Conservation (phyloP, 2,329 filamentous ascomycete genomes). For the Aureobasidium subglaciale region DNA sequence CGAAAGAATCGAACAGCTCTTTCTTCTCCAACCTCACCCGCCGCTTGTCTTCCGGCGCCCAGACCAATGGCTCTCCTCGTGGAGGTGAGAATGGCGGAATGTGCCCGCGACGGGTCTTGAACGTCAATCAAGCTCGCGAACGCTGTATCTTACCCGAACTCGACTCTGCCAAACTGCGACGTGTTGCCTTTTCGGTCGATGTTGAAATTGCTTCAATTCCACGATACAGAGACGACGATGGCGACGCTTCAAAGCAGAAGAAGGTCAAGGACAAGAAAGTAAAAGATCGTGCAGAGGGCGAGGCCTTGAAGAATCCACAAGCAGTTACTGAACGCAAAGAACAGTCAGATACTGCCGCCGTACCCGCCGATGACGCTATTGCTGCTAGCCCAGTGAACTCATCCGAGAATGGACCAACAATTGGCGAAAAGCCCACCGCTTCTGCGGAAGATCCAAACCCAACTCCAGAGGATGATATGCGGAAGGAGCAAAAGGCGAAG, state of each 20-base stretch:
- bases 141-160: slow-evolving; percentile 74
- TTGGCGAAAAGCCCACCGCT: background rate
- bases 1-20: slow-evolving; percentile 57
- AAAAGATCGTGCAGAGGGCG: slow-evolving; percentile 65
- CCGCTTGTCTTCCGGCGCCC: slow-evolving; percentile 60
- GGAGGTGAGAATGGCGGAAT: slow-evolving; percentile 57
- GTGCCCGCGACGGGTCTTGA: slow-evolving; percentile 74
- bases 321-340: slow-evolving; percentile 50
- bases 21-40: slow-evolving; percentile 77
- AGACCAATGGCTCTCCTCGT: slow-evolving; percentile 41
- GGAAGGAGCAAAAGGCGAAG: slow-evolving; percentile 86
- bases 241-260: slow-evolving; percentile 39
- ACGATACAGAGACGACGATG: slow-evolving; percentile 56
- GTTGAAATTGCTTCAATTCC: slow-evolving; percentile 91
- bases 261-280: slow-evolving; percentile 55
- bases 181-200: slow-evolving; percentile 93
- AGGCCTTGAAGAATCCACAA: slow-evolving; percentile 62
- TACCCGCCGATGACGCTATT: slow-evolving; percentile 31
- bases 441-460: slow-evolving; percentile 22
- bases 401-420: slow-evolving; percentile 28
- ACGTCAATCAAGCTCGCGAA: slow-evolving; percentile 73
- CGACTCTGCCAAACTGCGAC: slow-evolving; percentile 69
- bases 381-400: slow-evolving; percentile 32
- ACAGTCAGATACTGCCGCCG: slow-evolving; percentile 35
- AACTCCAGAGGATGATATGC: slow-evolving; percentile 61